Evolutionary conservation across 2,329 filamentous ascomycete genomes (phyloP).

Genomic region (Cladosporium sphaerospermum): DNA sequence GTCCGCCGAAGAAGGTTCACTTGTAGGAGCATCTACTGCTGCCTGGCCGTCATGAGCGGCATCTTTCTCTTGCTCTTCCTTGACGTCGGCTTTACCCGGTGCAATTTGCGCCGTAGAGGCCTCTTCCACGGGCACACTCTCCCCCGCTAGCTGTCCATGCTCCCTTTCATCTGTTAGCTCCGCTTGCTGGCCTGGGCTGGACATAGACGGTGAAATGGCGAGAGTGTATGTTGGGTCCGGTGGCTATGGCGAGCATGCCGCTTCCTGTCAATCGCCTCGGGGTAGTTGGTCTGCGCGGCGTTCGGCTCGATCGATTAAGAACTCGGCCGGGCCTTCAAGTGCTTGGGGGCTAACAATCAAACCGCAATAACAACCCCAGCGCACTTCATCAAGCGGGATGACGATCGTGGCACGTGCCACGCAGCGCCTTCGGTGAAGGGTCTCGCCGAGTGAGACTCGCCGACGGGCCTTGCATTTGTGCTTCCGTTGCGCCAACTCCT

Average conservation of each 20-base stretch:
- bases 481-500: background rate
- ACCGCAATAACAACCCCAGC: constrained; percentile 1
- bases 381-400: constrained; percentile 7
- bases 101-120: background rate
- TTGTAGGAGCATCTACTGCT: background rate
- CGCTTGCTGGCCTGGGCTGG: constrained; percentile 16
- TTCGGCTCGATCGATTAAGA: background rate
- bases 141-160: constrained; percentile 15
- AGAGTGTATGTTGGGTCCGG: background rate
- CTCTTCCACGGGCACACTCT: background rate
- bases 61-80: constrained; percentile 13
- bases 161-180: constrained; percentile 15
- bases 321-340: background rate
- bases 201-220: constrained; percentile 21
- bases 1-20: background rate
- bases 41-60: constrained; percentile 13
- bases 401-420: constrained; percentile 10
- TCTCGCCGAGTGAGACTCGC: background rate
- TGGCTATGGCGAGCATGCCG: constrained; percentile 4
- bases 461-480: background rate
- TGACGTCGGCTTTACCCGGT: background rate
- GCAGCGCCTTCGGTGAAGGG: background rate
- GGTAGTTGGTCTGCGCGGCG: background rate
- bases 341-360: background rate
- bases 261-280: background rate